Evolutionary conservation across 164 flowering plant genomes (phyloP).

Genomic region (Chloranthus sessilifolius): DNA sequence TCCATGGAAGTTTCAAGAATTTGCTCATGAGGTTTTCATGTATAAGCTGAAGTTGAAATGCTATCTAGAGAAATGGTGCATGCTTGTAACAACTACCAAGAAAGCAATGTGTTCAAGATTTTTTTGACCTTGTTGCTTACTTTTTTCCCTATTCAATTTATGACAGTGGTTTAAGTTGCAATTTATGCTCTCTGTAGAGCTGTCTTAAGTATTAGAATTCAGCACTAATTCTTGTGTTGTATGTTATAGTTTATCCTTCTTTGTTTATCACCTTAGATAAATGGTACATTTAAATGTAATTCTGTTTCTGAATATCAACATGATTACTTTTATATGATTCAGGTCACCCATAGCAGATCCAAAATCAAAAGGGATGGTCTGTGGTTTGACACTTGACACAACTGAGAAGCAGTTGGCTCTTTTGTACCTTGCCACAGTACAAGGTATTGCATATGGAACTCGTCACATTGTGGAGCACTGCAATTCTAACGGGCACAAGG

Average conservation of each 20-base stretch:
- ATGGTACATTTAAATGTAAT: constrained; percentile 6
- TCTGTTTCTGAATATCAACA: background rate
- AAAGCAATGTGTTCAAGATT: no score
- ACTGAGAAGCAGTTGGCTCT: constrained; percentile 87
- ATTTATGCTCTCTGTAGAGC: no score
- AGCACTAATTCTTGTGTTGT: no score
- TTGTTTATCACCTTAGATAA: constrained; percentile 2
- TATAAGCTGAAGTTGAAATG: no score
- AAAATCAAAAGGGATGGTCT: constrained; percentile 69
- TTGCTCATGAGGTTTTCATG: no score
- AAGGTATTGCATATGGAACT: constrained; percentile 94
- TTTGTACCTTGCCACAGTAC: constrained; percentile 81
- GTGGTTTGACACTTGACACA: constrained; percentile 82
- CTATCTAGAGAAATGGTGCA: no score
- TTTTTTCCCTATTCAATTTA: no score
- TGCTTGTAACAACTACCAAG: no score
- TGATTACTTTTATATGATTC: constrained; percentile 17
- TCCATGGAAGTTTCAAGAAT: no score
- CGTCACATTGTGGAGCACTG: constrained; percentile 97
- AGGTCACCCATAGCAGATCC: constrained; percentile 99
- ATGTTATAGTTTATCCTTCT: background rate
- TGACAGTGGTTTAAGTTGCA: no score
- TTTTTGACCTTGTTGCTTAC: no score
- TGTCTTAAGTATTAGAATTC: no score
- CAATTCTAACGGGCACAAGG: constrained; percentile 92